Percentiles rank a stretch among this genome's conserved stretches.
Conservation (phyloP, 2,329 filamentous ascomycete species). For the Claviceps sp. region DNA sequence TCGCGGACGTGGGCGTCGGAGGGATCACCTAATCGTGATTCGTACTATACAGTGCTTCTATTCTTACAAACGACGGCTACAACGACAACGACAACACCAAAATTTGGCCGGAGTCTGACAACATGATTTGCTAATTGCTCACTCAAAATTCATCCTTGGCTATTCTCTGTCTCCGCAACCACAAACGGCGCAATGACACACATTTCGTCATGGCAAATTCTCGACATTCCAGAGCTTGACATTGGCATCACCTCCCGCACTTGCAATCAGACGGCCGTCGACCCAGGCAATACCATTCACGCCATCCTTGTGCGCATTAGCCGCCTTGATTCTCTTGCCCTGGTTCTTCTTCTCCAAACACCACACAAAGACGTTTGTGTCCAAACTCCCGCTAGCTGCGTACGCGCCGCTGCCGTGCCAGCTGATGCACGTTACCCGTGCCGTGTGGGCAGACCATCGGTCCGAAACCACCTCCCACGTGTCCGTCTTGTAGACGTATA, state of each 20-base stretch:
- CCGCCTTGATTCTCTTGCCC: slow-evolving; percentile 67
- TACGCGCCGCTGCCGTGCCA: slow-evolving; percentile 72
- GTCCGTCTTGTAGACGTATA: slow-evolving; percentile 57
- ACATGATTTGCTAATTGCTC: no score
- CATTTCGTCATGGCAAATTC: slow-evolving; percentile 18
- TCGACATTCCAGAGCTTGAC: slow-evolving; percentile 67
- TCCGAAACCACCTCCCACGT: slow-evolving; percentile 65
- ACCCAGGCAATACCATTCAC: slow-evolving; percentile 82
- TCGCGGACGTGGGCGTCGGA: no score
- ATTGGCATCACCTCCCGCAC: slow-evolving; percentile 73
- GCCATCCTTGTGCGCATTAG: slow-evolving; percentile 91
- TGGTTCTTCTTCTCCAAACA: slow-evolving; percentile 66
- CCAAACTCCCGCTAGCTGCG: slow-evolving; percentile 71
- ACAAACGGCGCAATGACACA: not conserved
- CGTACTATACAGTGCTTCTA: no score
- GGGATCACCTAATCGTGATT: not conserved
- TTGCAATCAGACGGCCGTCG: slow-evolving; percentile 55
- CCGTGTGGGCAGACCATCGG: slow-evolving; percentile 49
- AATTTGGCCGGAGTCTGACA: no score
- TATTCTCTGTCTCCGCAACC: no score
- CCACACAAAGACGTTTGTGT: slow-evolving; percentile 90
- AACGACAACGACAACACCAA: no score
- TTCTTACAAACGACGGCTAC: no score
- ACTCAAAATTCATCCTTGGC: no score
- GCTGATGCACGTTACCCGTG: slow-evolving; percentile 42